phyloP scores from a whole-genome alignment of 306 rosid species.

The Vigna angularis region DNA sequence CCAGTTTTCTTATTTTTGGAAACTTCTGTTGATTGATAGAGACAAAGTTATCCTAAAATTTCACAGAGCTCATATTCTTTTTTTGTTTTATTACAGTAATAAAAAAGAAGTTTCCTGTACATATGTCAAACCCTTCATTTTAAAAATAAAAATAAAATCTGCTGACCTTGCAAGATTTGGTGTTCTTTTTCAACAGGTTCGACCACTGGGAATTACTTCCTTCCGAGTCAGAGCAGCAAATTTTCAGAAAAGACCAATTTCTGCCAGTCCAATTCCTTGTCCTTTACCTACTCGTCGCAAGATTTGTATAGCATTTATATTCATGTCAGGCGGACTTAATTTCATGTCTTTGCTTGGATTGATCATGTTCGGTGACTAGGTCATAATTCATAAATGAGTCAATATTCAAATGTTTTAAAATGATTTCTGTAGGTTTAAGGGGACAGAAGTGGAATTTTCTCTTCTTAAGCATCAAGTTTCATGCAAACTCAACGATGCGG shows the following conservation, averaged over 20 bases:
- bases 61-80: not conserved
- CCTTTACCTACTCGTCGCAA: slow-evolving; percentile 5
- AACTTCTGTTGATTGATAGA: not conserved
- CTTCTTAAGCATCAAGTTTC: slow-evolving; percentile 49
- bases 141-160: not conserved
- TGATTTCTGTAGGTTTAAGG: slow-evolving; percentile 53
- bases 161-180: slow-evolving; percentile 24
- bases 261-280: slow-evolving; percentile 46
- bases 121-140: not conserved
- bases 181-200: slow-evolving; percentile 52
- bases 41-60: not conserved
- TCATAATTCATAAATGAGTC: slow-evolving; percentile 8
- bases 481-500: slow-evolving; percentile 52
- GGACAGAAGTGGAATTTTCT: slow-evolving; percentile 44
- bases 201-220: slow-evolving; percentile 50
- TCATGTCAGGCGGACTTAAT: not conserved
- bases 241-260: slow-evolving; percentile 39
- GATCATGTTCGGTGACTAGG: slow-evolving; percentile 20
- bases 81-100: not conserved
- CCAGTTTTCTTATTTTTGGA: slow-evolving; percentile 7
- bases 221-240: slow-evolving; percentile 50
- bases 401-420: slow-evolving; percentile 9
- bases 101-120: not conserved
- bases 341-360: slow-evolving; percentile 24
- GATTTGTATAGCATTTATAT: slow-evolving; percentile 20